Percentiles rank a stretch among this genome's conserved stretches.
Conservation (phyloP, 2,329 filamentous ascomycete genomes). For the Beauveria australis region DNA sequence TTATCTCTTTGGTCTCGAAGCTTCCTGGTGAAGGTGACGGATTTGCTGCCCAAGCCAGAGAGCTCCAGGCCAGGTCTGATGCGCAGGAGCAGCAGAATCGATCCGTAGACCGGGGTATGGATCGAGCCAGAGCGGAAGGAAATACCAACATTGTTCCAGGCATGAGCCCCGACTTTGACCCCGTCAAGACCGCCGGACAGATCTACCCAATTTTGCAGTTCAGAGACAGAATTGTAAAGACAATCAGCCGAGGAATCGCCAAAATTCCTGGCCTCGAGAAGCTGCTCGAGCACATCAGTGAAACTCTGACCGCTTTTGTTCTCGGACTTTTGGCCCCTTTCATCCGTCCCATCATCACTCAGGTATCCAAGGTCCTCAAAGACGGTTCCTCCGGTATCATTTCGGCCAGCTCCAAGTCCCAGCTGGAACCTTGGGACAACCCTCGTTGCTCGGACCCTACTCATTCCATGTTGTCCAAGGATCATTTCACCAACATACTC, state of each 20-base stretch:
- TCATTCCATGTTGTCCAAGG: slow-evolving; percentile 70
- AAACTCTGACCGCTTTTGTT: slow-evolving; percentile 86
- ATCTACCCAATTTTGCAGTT: slow-evolving; percentile 95
- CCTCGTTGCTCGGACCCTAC: slow-evolving; percentile 68
- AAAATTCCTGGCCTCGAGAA: slow-evolving; percentile 88
- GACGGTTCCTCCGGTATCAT: slow-evolving; percentile 69
- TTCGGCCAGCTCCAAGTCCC: slow-evolving; percentile 60
- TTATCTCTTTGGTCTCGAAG: slow-evolving; percentile 67
- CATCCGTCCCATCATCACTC: slow-evolving; percentile 81
- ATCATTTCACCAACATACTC: slow-evolving; percentile 73
- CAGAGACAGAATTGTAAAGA: slow-evolving; percentile 85
- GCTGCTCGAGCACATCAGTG: slow-evolving; percentile 87
- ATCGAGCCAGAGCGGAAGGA: slow-evolving; percentile 27
- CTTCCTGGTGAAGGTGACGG: slow-evolving; percentile 63
- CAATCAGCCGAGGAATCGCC: slow-evolving; percentile 75
- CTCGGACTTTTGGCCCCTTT: slow-evolving; percentile 87
- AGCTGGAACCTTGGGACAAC: slow-evolving; percentile 75
- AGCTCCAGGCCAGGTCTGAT: slow-evolving; percentile 52
- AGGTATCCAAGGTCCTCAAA: slow-evolving; percentile 77
- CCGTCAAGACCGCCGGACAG: slow-evolving; percentile 64
- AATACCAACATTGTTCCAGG: slow-evolving; percentile 59
- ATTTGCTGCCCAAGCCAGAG: slow-evolving; percentile 57
- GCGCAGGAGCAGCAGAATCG: slow-evolving; percentile 55
- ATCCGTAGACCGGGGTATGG: slow-evolving; percentile 20
- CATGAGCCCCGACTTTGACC: slow-evolving; percentile 69